A percentile compares a stretch with the other conserved stretches of the same genome.
phyloP scores from a whole-genome alignment of 805 yeast genomes.

The Kazachstania martiniae region DNA sequence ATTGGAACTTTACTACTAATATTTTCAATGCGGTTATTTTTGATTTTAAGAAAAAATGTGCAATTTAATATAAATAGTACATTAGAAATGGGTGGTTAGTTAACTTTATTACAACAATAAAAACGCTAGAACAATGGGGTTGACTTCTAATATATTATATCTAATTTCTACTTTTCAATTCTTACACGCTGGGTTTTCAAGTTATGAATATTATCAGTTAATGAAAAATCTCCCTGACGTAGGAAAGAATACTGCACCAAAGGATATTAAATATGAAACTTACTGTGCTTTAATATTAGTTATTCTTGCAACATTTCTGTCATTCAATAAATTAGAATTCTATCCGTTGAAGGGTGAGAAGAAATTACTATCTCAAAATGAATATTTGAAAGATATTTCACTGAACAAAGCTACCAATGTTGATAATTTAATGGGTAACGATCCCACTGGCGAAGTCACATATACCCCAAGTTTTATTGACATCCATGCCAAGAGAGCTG shows the following conservation, averaged over 20 bases:
- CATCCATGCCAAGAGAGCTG: slow-evolving; percentile 16
- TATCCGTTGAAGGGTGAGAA: slow-evolving; percentile 11
- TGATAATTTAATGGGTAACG: slow-evolving; percentile 20
- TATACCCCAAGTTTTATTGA: slow-evolving; percentile 23
- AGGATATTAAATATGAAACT: slow-evolving; percentile 23
- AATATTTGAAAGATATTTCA: slow-evolving; percentile 22
- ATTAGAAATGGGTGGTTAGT: too few relatives aligned
- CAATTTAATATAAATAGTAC: too few relatives aligned
- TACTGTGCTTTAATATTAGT: slow-evolving; percentile 16
- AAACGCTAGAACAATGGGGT: slow-evolving; percentile 12
- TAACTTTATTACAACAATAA: too few relatives aligned
- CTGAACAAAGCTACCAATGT: slow-evolving; percentile 23
- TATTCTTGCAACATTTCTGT: slow-evolving; percentile 15
- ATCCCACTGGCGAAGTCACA: slow-evolving; percentile 22
- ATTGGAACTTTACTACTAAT: too few relatives aligned
- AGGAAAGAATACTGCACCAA: slow-evolving; percentile 10
- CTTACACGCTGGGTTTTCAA: slow-evolving; percentile 26
- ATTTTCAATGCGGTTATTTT: too few relatives aligned
- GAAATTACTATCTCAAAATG: slow-evolving; percentile 9
- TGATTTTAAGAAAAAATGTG: too few relatives aligned
- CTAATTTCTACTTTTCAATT: slow-evolving; percentile 11
- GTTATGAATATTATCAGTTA: slow-evolving; percentile 25
- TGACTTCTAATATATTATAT: slow-evolving; percentile 8
- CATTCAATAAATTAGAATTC: slow-evolving; percentile 17
- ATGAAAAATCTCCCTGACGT: slow-evolving; percentile 10